These are phyloP conservation scores for Penicillium sp. DNA, from an alignment of 2,329 filamentous ascomycete species.

Conservation along the genomic window DNA sequence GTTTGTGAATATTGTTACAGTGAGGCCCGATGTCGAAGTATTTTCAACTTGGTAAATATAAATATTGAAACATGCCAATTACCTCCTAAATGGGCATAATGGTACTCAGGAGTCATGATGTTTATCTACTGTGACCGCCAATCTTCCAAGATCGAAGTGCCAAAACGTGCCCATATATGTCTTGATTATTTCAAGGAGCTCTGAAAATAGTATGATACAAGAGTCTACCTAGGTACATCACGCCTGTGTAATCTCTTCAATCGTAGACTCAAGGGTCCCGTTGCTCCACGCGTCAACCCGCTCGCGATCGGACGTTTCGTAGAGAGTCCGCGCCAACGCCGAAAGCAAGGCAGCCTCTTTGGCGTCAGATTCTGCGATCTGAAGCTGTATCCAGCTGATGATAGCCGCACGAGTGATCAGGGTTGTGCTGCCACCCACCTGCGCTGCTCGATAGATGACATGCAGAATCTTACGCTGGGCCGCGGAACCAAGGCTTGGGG, in stretches of 20 bases:
- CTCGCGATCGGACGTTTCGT: conserved; percentile 63
- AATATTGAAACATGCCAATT: too few relatives aligned
- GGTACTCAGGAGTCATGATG: too few relatives aligned
- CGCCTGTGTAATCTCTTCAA: conserved; percentile 17
- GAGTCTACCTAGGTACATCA: background rate
- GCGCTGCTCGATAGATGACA: conserved; percentile 61
- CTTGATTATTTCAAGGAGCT: background rate
- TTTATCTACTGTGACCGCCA: too few relatives aligned
- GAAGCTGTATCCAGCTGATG: conserved; percentile 68
- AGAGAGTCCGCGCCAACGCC: conserved; percentile 56
- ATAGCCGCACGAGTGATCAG: conserved; percentile 71
- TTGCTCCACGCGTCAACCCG: conserved; percentile 64
- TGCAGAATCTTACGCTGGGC: conserved; percentile 60
- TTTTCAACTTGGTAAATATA: too few relatives aligned
- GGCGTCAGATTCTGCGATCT: conserved; percentile 50
- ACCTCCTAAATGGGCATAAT: too few relatives aligned
- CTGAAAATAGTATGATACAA: conserved; percentile 4
- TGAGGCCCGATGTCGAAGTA: too few relatives aligned
- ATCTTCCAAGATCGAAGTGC: too few relatives aligned
- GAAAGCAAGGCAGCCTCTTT: conserved; percentile 43
- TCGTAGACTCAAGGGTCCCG: conserved; percentile 38
- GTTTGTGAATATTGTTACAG: background rate
- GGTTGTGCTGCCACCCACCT: conserved; percentile 71
- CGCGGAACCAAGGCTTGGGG: conserved; percentile 58
- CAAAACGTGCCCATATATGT: background rate